Evolutionary conservation across 352 stramenopile species (phyloP).

Genomic region (Phytophthora citricola): DNA sequence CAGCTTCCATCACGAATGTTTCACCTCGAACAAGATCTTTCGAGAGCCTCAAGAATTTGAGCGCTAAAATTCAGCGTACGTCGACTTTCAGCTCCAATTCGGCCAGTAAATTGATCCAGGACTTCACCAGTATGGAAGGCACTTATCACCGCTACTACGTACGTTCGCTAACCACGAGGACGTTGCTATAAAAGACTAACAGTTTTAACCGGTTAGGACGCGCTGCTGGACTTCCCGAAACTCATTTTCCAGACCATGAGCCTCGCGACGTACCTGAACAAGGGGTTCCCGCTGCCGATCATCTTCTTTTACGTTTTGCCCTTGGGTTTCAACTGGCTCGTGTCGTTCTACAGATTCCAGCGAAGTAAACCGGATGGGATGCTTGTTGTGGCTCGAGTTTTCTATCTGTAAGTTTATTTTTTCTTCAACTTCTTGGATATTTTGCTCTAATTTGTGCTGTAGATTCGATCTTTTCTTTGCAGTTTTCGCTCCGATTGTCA

Average conservation of each 20-base stretch:
- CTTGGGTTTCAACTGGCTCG: conserved; percentile 50
- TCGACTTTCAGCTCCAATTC: conserved; percentile 16
- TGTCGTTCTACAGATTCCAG: conserved; percentile 62
- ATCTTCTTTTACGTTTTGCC: conserved; percentile 48
- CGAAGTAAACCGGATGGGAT: conserved; percentile 38
- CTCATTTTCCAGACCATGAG: conserved; percentile 51
- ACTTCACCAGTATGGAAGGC: conserved; percentile 48
- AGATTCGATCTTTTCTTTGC: conserved; percentile 65
- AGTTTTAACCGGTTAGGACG: conserved; percentile 23
- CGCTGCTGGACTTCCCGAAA: conserved; percentile 45
- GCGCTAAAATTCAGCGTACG: conserved; percentile 13
- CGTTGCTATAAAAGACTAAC: conserved; percentile 8
- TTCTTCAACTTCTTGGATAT: no score
- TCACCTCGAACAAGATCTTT: conserved; percentile 9
- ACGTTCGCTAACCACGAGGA: conserved; percentile 5
- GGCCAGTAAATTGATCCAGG: conserved; percentile 26
- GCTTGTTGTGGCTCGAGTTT: conserved; percentile 41
- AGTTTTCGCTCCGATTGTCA: conserved; percentile 53
- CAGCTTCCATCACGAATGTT: not conserved
- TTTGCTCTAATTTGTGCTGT: conserved; percentile 2
- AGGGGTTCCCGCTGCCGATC: conserved; percentile 49
- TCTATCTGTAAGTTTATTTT: conserved; percentile 43
- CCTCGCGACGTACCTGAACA: conserved; percentile 43
- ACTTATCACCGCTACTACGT: conserved; percentile 52
- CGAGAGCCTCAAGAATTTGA: conserved; percentile 17